Conservation (phyloP, 768 basidiomycete species). For the Boletales sp. region DNA sequence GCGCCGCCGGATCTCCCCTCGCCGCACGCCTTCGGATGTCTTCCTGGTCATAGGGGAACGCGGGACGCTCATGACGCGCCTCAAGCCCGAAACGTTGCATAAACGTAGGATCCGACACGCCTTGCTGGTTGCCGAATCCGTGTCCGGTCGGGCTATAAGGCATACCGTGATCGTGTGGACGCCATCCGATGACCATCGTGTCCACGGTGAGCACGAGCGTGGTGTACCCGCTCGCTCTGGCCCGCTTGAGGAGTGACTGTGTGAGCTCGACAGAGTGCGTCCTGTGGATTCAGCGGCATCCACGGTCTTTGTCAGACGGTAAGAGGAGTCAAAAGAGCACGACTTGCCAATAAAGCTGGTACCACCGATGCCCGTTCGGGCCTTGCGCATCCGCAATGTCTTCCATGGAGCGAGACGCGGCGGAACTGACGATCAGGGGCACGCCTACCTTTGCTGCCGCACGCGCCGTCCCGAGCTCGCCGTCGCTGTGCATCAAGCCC, state of each 20-base stretch:
- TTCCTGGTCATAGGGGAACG: slow-evolving; percentile 35
- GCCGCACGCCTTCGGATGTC: slow-evolving; percentile 21
- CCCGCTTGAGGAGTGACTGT: slow-evolving; percentile 40
- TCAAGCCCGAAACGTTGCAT: slow-evolving; percentile 34
- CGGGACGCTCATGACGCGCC: slow-evolving; percentile 25
- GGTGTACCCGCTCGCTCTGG: slow-evolving; percentile 39
- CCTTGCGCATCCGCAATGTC: slow-evolving; percentile 46
- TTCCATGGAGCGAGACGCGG: slow-evolving; percentile 46
- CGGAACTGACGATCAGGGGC: slow-evolving; percentile 30
- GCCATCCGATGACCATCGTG: slow-evolving; percentile 41
- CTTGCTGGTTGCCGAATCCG: slow-evolving; percentile 39
- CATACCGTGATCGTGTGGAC: slow-evolving; percentile 39
- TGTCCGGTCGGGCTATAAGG: slow-evolving; percentile 37
- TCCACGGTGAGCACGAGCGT: slow-evolving; percentile 47
- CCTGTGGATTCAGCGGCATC: neutral
- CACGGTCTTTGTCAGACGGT: too few species aligned
- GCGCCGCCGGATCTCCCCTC: slow-evolving; percentile 31
- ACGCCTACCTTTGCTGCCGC: slow-evolving; percentile 46
- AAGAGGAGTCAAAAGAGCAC: neutral
- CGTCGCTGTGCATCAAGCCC: slow-evolving; percentile 42
- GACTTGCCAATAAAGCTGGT: slow-evolving; percentile 45
- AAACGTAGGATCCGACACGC: slow-evolving; percentile 45
- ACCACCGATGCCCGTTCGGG: slow-evolving; percentile 41
- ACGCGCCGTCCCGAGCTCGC: slow-evolving; percentile 42
- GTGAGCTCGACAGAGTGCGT: slow-evolving; percentile 35